These are phyloP conservation scores for Acanthamoeba healyi DNA, from an alignment of 208 protist genomes.

Conservation along the genomic window DNA sequence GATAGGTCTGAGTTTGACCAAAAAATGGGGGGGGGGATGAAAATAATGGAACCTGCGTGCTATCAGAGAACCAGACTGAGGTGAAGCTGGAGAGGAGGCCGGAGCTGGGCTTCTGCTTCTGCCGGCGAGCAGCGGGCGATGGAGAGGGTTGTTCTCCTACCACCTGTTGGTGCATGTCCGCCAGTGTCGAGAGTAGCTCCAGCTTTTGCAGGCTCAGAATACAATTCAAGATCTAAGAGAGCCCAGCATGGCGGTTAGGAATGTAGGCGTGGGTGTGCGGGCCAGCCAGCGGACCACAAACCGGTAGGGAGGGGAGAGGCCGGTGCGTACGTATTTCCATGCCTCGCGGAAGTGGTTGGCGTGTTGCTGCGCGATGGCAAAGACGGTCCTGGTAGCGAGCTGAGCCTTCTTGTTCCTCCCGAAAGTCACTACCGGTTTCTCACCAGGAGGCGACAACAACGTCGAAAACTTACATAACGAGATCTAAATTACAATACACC, in stretches of 20 bases:
- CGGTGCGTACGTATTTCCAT: slow-evolving; percentile 79
- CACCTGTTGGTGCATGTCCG: slow-evolving; percentile 48
- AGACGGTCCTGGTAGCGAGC: slow-evolving; percentile 83
- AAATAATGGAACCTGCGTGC: neutral
- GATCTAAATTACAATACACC: too few species aligned
- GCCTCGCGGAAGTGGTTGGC: slow-evolving; percentile 85
- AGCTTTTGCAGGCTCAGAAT: slow-evolving; percentile 32
- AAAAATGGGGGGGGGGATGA: neutral
- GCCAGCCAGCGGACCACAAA: too few species aligned
- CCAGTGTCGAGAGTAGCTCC: slow-evolving; percentile 4
- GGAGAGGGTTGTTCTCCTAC: neutral
- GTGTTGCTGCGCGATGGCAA: slow-evolving; percentile 82
- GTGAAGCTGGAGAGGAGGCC: slow-evolving; percentile 25
- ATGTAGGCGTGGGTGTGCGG: too few species aligned
- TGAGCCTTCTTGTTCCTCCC: slow-evolving; percentile 86
- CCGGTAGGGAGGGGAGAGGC: neutral
- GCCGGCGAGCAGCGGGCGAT: neutral
- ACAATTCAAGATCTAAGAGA: slow-evolving; percentile 67
- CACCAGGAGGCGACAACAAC: slow-evolving; percentile 40
- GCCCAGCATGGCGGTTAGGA: too few species aligned
- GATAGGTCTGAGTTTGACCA: too few species aligned
- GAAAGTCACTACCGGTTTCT: slow-evolving; percentile 80
- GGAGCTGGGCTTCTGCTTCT: slow-evolving; percentile 31
- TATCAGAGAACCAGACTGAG: slow-evolving; percentile 1
- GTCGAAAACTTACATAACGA: slow-evolving; percentile 86